Evolutionary conservation across 768 basidiomycete genomes (phyloP).

Genomic region (Russula ochroleuca): DNA sequence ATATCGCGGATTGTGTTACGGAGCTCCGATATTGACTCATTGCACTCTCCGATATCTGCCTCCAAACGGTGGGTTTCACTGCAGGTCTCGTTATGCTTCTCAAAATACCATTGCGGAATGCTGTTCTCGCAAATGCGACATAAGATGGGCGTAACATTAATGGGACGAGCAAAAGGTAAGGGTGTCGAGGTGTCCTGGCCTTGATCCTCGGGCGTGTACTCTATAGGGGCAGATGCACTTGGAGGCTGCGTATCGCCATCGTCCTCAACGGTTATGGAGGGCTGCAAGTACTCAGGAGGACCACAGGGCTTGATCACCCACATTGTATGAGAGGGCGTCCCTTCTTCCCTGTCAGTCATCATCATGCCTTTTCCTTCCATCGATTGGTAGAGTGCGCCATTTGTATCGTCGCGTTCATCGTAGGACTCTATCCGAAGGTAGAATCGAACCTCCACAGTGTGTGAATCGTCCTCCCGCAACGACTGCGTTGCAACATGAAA

Average conservation of each 20-base stretch:
- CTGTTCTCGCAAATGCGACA: slow-evolving; percentile 98
- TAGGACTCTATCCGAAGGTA: slow-evolving; percentile 72
- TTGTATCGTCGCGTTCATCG: slow-evolving; percentile 47
- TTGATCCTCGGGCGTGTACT: slow-evolving; percentile 8
- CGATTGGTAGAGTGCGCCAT: slow-evolving; percentile 59
- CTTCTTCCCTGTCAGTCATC: slow-evolving; percentile 88
- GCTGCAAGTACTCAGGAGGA: slow-evolving; percentile 62
- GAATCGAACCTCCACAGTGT: slow-evolving; percentile 90
- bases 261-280: slow-evolving; percentile 53
- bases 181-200: slow-evolving; percentile 47
- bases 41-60: slow-evolving; percentile 89
- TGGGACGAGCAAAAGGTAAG: slow-evolving; percentile 71
- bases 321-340: slow-evolving; percentile 91
- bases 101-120: slow-evolving; percentile 99
- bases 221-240: slow-evolving; percentile 30
- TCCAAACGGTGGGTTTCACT: slow-evolving; percentile 94
- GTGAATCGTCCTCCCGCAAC: slow-evolving; percentile 85
- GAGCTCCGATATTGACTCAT: slow-evolving; percentile 87
- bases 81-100: slow-evolving; percentile 99
- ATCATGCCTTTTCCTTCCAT: slow-evolving; percentile 99
- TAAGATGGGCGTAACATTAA: slow-evolving; percentile 78
- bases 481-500: slow-evolving; percentile 84
- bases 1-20: slow-evolving; percentile 83
- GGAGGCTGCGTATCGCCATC: slow-evolving; percentile 39
- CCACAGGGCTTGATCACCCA: slow-evolving; percentile 90